Conservation (phyloP, 169 alveolate species). For the Babesia bovis region DNA sequence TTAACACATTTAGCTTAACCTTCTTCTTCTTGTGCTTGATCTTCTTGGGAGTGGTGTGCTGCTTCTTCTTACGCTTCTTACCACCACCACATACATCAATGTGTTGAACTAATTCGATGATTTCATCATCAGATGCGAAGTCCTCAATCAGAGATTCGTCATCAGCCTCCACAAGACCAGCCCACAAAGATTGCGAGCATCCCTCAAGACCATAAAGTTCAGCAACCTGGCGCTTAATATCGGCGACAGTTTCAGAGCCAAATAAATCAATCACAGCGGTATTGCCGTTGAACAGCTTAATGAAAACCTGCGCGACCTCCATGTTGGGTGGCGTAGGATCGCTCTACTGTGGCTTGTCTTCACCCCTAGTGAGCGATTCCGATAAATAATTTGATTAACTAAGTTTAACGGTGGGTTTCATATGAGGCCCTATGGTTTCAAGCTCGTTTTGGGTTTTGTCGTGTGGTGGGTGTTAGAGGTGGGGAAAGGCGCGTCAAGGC, state of each 20-base stretch:
- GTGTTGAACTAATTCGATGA: constrained; percentile 48
- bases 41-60: constrained; percentile 91
- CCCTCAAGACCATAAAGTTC: not conserved
- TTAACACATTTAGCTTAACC: constrained; percentile 94
- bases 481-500: not conserved
- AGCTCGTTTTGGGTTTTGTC: not conserved
- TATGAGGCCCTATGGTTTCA: not conserved
- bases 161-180: constrained; percentile 49
- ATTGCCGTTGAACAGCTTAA: constrained; percentile 61
- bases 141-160: constrained; percentile 46
- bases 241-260: constrained; percentile 43
- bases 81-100: constrained; percentile 85
- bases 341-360: constrained; percentile 11
- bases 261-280: constrained; percentile 50
- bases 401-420: not conserved
- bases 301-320: constrained; percentile 53
- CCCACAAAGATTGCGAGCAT: constrained; percentile 53
- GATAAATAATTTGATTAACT: not conserved
- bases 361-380: not conserved
- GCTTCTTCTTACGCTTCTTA: constrained; percentile 92
- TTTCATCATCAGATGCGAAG: constrained; percentile 16
- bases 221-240: constrained; percentile 33
- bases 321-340: constrained; percentile 25
- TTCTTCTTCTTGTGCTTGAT: constrained; percentile 97
- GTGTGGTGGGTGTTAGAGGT: not conserved